These are phyloP conservation scores for Penicillium frequentans DNA, from an alignment of 2,329 filamentous ascomycete species.

Conservation along the genomic window DNA sequence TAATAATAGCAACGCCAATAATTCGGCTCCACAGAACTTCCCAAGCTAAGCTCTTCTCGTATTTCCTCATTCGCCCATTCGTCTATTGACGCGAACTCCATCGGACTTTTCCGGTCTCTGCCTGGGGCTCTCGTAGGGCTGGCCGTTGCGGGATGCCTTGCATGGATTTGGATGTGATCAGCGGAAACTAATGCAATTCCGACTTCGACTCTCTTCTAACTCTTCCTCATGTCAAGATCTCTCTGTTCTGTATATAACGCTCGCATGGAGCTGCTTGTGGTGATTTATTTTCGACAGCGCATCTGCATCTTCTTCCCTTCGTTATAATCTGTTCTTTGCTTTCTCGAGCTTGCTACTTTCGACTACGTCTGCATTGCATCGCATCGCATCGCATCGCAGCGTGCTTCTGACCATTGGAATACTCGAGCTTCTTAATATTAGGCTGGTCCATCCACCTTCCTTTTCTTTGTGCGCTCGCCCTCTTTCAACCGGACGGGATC, in stretches of 20 bases:
- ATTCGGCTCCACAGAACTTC: background rate
- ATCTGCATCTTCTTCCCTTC: background rate
- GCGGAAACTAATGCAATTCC: background rate
- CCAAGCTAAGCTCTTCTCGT: conserved; percentile 2
- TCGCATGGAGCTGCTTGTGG: background rate
- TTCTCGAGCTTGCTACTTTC: background rate
- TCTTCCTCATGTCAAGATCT: background rate
- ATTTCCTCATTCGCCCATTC: background rate
- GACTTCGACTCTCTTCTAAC: background rate
- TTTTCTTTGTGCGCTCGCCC: background rate
- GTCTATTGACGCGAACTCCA: conserved; percentile 7
- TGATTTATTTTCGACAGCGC: background rate
- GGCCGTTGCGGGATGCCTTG: conserved; percentile 18
- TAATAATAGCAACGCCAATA: background rate
- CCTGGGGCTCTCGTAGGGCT: conserved; percentile 22
- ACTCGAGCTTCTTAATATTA: background rate
- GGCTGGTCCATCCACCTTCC: background rate
- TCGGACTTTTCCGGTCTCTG: conserved; percentile 21
- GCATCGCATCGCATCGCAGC: background rate
- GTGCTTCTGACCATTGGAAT: background rate
- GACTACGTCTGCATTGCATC: background rate
- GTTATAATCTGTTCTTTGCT: background rate
- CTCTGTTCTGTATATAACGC: conserved; percentile 7
- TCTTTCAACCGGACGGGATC: background rate
- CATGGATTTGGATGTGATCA: background rate